Evolutionary conservation across 225 moss, liverwort and hornwort genomes (phyloP).

Genomic region (Physcomitrellopsis africana): DNA sequence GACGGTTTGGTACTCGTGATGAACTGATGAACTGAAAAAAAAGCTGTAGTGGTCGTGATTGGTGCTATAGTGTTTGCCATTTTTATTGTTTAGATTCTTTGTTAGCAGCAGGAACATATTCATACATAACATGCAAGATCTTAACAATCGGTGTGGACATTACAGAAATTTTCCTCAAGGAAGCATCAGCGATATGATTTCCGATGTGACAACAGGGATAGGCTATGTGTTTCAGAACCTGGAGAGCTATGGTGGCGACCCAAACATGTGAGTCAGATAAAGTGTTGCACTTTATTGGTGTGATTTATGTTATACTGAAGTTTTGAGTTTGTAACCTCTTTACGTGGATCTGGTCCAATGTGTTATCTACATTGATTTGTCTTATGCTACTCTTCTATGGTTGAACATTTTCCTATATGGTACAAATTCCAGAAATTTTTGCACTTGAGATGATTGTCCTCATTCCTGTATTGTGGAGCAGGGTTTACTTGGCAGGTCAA

Average conservation of each 20-base stretch:
- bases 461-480: conserved; percentile 26
- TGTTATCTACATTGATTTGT: background rate
- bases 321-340: background rate
- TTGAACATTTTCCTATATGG: conserved; percentile 14
- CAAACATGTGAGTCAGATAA: conserved; percentile 40
- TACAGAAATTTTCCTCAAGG: conserved; percentile 81
- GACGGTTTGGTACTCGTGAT: background rate
- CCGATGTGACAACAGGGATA: conserved; percentile 64
- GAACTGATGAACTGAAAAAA: background rate
- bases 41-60: background rate
- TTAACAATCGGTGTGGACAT: conserved; percentile 5
- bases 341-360: conserved; percentile 3
- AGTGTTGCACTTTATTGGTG: background rate
- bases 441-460: conserved; percentile 11
- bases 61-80: background rate
- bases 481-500: conserved; percentile 62
- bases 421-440: conserved; percentile 2
- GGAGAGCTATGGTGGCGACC: conserved; percentile 64
- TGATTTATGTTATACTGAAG: background rate
- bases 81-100: background rate
- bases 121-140: background rate
- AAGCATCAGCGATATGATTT: conserved; percentile 71
- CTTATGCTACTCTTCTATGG: conserved; percentile 14
- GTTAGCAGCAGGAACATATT: background rate
- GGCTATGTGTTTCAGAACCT: conserved; percentile 59